Conservation (phyloP, 768 basidiomycete genomes). For the Tubosaeta brunneosetosa region DNA sequence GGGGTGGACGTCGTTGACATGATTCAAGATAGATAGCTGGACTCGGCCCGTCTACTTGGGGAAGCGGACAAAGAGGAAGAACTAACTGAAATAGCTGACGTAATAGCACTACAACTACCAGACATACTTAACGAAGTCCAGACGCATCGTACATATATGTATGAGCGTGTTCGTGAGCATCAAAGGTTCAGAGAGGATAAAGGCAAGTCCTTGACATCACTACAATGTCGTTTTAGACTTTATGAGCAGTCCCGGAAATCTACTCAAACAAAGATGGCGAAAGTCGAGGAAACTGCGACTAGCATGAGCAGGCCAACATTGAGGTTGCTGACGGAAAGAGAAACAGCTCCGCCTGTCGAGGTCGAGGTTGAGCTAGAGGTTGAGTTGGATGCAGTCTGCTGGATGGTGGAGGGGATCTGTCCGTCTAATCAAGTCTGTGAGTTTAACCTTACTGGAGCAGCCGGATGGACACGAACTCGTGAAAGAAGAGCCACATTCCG, state of each 20-base stretch:
- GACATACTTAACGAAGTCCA: neutral
- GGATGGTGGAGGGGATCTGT: constrained; percentile 25
- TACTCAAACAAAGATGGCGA: constrained; percentile 31
- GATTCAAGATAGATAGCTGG: neutral
- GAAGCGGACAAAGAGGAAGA: neutral
- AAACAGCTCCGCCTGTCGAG: constrained; percentile 16
- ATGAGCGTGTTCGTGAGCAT: neutral
- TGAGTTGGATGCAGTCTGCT: constrained; percentile 21
- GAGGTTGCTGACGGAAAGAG: constrained; percentile 20
- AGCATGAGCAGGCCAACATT: constrained; percentile 26
- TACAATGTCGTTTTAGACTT: neutral
- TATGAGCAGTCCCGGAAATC: neutral
- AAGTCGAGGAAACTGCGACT: constrained; percentile 31
- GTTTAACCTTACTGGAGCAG: neutral
- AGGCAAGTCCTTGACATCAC: neutral
- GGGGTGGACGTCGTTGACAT: constrained; percentile 31
- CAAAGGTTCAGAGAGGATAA: neutral
- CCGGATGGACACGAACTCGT: constrained; percentile 37
- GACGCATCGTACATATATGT: neutral
- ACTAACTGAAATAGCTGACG: constrained; percentile 13
- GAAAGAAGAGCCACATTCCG: constrained; percentile 48
- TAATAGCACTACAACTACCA: constrained; percentile 6
- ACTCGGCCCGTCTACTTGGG: neutral
- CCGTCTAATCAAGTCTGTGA: constrained; percentile 24
- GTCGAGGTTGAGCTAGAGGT: constrained; percentile 15